Percentiles rank a stretch among this genome's conserved stretches.
Conservation (phyloP, 1,139 yeast genomes). For the Saccharomyces hybrid region DNA sequence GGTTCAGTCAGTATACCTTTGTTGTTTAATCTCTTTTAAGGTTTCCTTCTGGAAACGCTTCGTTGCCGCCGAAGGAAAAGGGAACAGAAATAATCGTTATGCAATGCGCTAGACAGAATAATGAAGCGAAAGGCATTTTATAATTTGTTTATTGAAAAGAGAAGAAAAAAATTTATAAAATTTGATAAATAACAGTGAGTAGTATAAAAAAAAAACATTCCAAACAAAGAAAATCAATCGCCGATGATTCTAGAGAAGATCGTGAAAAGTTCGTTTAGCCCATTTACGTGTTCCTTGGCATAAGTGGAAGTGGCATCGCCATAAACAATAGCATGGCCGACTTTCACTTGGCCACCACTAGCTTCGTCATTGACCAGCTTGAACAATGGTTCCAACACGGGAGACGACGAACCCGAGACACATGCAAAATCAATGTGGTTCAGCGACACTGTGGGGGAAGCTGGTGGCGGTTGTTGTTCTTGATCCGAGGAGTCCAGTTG, state of each 20-base stretch:
- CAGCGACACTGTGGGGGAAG: background rate
- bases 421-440: slow-evolving; percentile 33
- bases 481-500: background rate
- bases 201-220: background rate
- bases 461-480: background rate
- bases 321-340: slow-evolving; percentile 59
- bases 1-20: too few relatives aligned
- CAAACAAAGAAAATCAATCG: background rate
- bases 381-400: slow-evolving; percentile 63
- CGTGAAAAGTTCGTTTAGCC: slow-evolving; percentile 67
- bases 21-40: too few relatives aligned
- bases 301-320: slow-evolving; percentile 46
- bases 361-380: slow-evolving; percentile 47
- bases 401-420: slow-evolving; percentile 63
- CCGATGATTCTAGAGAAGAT: slow-evolving; percentile 30
- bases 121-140: background rate
- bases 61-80: too few relatives aligned
- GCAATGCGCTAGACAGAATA: too few relatives aligned
- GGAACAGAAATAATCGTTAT: too few relatives aligned
- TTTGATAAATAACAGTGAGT: background rate
- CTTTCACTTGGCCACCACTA: slow-evolving; percentile 33
- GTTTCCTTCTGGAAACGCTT: too few relatives aligned
- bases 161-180: background rate
- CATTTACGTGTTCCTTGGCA: slow-evolving; percentile 66
- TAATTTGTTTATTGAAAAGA: background rate